phyloP scores from a whole-genome alignment of 257 asterid genomes.

The Osmanthus fragrans region DNA sequence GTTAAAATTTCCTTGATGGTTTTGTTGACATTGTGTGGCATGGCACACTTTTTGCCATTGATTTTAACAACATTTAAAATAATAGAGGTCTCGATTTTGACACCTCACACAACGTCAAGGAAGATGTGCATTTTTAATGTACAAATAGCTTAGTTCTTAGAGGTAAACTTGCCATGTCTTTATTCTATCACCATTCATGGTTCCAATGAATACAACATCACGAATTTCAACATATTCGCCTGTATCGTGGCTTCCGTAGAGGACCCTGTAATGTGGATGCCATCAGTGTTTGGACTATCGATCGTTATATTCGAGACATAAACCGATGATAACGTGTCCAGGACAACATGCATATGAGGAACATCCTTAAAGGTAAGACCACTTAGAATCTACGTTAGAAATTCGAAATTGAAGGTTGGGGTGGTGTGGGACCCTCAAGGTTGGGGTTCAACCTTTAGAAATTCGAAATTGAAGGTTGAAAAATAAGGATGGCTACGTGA shows the following conservation, averaged over 20 bases:
- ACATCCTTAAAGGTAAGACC: slow-evolving; percentile 38
- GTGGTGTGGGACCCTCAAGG: no score
- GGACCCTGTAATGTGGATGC: slow-evolving; percentile 35
- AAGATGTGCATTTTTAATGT: no score
- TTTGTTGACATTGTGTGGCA: no score
- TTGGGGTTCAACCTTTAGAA: no score
- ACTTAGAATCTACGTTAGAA: background rate
- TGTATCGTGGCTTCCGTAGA: slow-evolving; percentile 29
- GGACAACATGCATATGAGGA: slow-evolving; percentile 38
- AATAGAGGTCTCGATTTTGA: no score
- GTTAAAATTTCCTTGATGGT: no score
- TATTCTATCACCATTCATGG: slow-evolving; percentile 51
- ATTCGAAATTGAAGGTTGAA: no score
- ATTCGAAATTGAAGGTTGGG: no score
- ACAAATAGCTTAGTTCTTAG: no score
- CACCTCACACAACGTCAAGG: no score
- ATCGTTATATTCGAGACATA: slow-evolving; percentile 26
- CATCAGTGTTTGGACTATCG: slow-evolving; percentile 46
- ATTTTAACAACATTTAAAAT: no score
- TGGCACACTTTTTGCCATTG: no score
- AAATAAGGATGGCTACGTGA: background rate
- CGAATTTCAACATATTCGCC: slow-evolving; percentile 41
- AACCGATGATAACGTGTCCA: slow-evolving; percentile 7
- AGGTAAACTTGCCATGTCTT: slow-evolving; percentile 51
- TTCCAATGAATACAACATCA: slow-evolving; percentile 35